Evolutionary conservation across 1,284 basidiomycete species (phyloP).

Genomic region (Heterobasidion irregulare): DNA sequence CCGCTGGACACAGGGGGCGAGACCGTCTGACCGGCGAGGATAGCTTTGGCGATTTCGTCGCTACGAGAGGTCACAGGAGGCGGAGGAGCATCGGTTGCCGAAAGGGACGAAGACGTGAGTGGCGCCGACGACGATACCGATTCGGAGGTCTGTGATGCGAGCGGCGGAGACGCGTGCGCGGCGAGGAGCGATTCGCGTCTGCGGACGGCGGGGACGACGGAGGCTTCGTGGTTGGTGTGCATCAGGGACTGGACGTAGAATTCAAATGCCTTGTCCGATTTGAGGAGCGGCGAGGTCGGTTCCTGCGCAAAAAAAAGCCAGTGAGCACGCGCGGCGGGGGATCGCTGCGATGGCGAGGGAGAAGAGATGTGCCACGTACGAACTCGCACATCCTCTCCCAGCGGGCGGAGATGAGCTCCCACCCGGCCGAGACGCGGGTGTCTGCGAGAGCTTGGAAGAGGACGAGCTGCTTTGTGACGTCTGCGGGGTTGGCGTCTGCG

Average conservation of each 20-base stretch:
- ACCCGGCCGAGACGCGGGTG: conserved; percentile 56
- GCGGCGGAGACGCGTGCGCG: conserved; percentile 17
- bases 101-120: conserved; percentile 7
- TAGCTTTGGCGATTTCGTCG: conserved; percentile 48
- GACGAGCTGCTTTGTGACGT: conserved; percentile 58
- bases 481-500: conserved; percentile 61
- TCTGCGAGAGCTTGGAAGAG: conserved; percentile 60
- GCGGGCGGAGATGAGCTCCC: conserved; percentile 62
- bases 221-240: conserved; percentile 45
- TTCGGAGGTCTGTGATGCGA: conserved; percentile 14
- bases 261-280: conserved; percentile 62
- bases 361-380: conserved; percentile 36
- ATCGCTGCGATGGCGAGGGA: conserved; percentile 3
- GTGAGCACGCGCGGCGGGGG: conserved; percentile 1
- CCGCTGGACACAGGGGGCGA: conserved; percentile 15
- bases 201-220: conserved; percentile 56
- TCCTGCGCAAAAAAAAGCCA: conserved; percentile 32
- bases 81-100: conserved; percentile 7
- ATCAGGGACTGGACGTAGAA: conserved; percentile 63
- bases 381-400: conserved; percentile 80
- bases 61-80: conserved; percentile 24
- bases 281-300: conserved; percentile 54
- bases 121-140: conserved; percentile 12
- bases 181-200: conserved; percentile 58
- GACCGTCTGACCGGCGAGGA: conserved; percentile 30